These are phyloP conservation scores for Puccinia triticina DNA, from an alignment of 1,284 basidiomycete species.

Conservation along the genomic window DNA sequence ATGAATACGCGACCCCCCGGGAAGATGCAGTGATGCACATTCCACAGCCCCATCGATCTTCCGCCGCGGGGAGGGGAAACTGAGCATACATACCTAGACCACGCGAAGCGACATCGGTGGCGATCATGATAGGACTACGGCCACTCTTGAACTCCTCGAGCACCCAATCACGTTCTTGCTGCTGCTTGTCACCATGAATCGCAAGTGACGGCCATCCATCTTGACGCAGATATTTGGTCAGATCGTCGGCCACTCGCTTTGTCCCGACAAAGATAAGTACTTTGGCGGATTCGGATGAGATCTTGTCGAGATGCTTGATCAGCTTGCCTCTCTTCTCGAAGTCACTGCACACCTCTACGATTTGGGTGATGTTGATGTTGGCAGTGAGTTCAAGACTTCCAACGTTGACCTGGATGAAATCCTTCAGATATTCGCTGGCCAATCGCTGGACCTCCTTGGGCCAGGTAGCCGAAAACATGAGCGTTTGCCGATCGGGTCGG, in stretches of 20 bases:
- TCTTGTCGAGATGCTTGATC: constrained; percentile 95
- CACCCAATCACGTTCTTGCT: constrained; percentile 96
- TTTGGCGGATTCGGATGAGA: constrained; percentile 95
- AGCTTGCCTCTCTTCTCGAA: constrained; percentile 96
- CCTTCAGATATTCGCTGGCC: constrained; percentile 90
- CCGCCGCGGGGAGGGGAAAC: constrained; percentile 16
- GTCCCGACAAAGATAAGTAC: constrained; percentile 98
- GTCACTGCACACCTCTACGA: constrained; percentile 94
- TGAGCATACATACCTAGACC: constrained; percentile 88
- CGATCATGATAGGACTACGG: constrained; percentile 94
- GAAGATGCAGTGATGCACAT: constrained; percentile 11
- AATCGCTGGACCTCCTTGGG: constrained; percentile 98
- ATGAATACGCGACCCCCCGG: not conserved
- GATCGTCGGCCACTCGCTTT: constrained; percentile 95
- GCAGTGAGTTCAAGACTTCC: constrained; percentile 97
- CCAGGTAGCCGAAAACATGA: constrained; percentile 95
- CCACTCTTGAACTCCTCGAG: constrained; percentile 97
- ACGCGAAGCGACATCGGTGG: constrained; percentile 86
- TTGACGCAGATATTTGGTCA: constrained; percentile 93
- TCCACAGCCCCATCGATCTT: constrained; percentile 12
- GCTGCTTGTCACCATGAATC: constrained; percentile 98
- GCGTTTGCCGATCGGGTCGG: constrained; percentile 60
- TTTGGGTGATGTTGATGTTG: constrained; percentile 96
- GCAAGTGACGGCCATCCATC: constrained; percentile 98
- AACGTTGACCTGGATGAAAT: constrained; percentile 98